Conservation (phyloP, 768 basidiomycete species). For the Tylopilus plumbeoviolaceoides region DNA sequence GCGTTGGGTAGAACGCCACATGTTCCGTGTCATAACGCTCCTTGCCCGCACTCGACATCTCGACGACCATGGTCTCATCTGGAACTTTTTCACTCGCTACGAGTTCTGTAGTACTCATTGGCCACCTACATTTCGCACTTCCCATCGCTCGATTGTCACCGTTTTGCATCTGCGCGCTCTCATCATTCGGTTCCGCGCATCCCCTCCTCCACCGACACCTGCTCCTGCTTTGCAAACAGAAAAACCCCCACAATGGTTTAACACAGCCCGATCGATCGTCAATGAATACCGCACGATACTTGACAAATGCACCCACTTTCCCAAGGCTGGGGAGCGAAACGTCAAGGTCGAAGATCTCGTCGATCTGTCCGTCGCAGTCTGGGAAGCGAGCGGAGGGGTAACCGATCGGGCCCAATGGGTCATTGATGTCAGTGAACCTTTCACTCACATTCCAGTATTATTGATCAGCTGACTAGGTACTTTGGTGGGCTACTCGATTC, state of each 20-base stretch:
- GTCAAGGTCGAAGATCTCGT: constrained; percentile 77
- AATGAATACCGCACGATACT: constrained; percentile 70
- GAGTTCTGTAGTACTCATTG: constrained; percentile 60
- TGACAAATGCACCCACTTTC: constrained; percentile 67
- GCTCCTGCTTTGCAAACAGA: constrained; percentile 21
- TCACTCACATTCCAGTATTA: not conserved
- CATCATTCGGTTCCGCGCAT: constrained; percentile 42
- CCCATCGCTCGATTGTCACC: constrained; percentile 67
- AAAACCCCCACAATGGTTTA: constrained; percentile 53
- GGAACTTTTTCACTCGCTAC: constrained; percentile 63
- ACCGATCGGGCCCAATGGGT: constrained; percentile 72
- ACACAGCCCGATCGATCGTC: constrained; percentile 60
- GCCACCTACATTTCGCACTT: constrained; percentile 75
- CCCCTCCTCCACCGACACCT: constrained; percentile 13
- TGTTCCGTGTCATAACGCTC: constrained; percentile 77
- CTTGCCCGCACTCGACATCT: constrained; percentile 44
- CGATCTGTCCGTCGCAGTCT: constrained; percentile 73
- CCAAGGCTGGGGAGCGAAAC: constrained; percentile 77
- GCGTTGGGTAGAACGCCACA: constrained; percentile 76
- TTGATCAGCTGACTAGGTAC: constrained; percentile 44
- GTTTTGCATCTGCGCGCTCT: constrained; percentile 73
- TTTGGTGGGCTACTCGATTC: constrained; percentile 92
- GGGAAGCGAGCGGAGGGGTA: constrained; percentile 69
- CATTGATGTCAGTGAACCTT: constrained; percentile 58
- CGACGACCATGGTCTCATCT: constrained; percentile 44